These are phyloP conservation scores for Nelumbo lutea DNA, from an alignment of 164 flowering plant species.

Conservation along the genomic window DNA sequence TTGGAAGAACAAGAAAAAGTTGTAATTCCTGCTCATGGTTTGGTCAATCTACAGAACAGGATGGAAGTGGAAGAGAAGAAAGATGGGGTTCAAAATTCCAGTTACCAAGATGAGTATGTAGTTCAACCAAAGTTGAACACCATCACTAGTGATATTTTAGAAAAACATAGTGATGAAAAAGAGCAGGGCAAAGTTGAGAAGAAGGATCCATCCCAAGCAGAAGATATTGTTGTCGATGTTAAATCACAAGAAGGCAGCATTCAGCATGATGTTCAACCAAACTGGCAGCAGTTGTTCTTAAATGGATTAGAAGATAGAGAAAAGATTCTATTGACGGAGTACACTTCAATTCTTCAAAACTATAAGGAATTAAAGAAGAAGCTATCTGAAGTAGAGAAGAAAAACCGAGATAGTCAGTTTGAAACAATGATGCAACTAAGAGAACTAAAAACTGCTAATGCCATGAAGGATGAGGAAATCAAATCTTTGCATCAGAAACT, in stretches of 20 bases:
- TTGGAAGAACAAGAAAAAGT: too few relatives aligned
- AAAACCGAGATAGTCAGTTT: slow-evolving; percentile 25
- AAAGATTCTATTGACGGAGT: slow-evolving; percentile 38
- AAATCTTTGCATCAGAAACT: slow-evolving; percentile 36
- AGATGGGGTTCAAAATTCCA: not conserved
- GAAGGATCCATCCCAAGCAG: slow-evolving; percentile 4
- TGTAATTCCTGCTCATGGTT: too few relatives aligned
- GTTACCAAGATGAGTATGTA: too few relatives aligned
- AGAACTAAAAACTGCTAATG: slow-evolving; percentile 36
- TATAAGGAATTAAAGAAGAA: slow-evolving; percentile 53
- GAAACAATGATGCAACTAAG: slow-evolving; percentile 28
- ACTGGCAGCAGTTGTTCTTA: slow-evolving; percentile 48
- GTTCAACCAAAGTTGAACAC: too few relatives aligned
- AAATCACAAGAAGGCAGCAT: not conserved
- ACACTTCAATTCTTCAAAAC: slow-evolving; percentile 47
- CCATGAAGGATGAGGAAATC: slow-evolving; percentile 55
- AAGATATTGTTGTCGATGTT: not conserved
- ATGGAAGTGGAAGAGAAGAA: not conserved
- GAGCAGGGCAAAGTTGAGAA: not conserved
- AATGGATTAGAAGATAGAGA: slow-evolving; percentile 49
- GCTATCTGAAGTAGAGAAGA: slow-evolving; percentile 40
- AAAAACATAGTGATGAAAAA: too few relatives aligned
- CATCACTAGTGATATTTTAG: too few relatives aligned
- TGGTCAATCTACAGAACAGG: too few relatives aligned
- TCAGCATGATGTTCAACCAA: slow-evolving; percentile 32